Percentiles rank a stretch among this genome's conserved stretches.
These are phyloP conservation scores for Jatropha multifida DNA, from an alignment of 441 rosid species.

Conservation along the genomic window DNA sequence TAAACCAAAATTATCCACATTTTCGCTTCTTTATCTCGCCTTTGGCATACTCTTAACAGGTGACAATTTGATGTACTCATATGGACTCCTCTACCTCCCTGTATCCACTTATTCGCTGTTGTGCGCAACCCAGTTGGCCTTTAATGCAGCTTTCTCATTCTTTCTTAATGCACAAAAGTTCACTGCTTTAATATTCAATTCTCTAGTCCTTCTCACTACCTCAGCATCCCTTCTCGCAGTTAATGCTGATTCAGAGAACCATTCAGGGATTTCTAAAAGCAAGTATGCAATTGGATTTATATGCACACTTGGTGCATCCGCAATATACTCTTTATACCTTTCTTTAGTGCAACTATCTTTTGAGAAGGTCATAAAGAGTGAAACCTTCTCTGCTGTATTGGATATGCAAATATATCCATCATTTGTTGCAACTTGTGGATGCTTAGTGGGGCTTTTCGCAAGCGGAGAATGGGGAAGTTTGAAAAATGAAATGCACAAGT, in stretches of 20 bases:
- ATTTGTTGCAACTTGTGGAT: constrained; percentile 42
- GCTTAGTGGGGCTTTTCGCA: constrained; percentile 49
- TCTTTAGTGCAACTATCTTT: constrained; percentile 50
- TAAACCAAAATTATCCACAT: constrained; percentile 25
- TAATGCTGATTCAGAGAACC: constrained; percentile 39
- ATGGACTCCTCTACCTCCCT: constrained; percentile 57
- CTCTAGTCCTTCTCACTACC: constrained; percentile 47
- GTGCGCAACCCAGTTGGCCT: constrained; percentile 57
- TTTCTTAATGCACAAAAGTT: constrained; percentile 56
- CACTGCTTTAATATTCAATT: constrained; percentile 48
- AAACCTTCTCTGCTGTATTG: constrained; percentile 43
- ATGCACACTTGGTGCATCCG: constrained; percentile 52
- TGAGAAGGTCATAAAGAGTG: constrained; percentile 44
- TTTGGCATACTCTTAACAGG: constrained; percentile 49
- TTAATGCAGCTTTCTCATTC: constrained; percentile 52
- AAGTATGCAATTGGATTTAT: constrained; percentile 50
- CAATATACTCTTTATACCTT: constrained; percentile 43
- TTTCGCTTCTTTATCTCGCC: constrained; percentile 33
- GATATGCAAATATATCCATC: constrained; percentile 51
- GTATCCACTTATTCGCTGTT: constrained; percentile 63
- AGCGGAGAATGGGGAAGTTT: constrained; percentile 52
- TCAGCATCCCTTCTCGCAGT: constrained; percentile 57
- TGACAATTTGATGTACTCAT: constrained; percentile 57
- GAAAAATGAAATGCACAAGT: constrained; percentile 39
- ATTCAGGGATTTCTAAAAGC: constrained; percentile 22